Evolutionary conservation across 768 basidiomycete genomes (phyloP).

Genomic region (Gloeostereum incarnatum): DNA sequence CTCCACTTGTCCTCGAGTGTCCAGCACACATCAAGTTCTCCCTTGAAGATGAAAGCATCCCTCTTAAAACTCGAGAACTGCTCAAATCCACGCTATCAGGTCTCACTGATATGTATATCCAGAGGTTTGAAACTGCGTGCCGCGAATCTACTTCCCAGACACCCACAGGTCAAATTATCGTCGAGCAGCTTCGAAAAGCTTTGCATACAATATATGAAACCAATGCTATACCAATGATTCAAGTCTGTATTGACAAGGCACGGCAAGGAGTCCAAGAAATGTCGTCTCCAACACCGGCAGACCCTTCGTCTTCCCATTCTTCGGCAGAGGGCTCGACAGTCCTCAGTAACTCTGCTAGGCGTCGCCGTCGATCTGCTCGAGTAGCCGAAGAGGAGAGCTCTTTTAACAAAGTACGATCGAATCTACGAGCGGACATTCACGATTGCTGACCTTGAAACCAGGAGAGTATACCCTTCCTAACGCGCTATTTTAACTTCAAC

Average conservation of each 20-base stretch:
- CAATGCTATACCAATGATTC: too few relatives aligned
- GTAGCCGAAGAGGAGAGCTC: neutral
- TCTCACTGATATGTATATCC: too few relatives aligned
- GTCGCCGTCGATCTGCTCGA: neutral
- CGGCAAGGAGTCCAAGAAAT: too few relatives aligned
- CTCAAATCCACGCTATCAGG: too few relatives aligned
- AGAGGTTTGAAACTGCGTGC: too few relatives aligned
- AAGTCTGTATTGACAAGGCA: too few relatives aligned
- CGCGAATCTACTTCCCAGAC: too few relatives aligned
- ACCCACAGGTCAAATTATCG: too few relatives aligned
- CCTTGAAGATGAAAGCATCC: neutral
- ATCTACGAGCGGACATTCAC: too few relatives aligned
- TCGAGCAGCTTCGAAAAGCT: too few relatives aligned
- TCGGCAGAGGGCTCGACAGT: neutral
- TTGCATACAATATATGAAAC: too few relatives aligned
- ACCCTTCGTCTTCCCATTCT: neutral
- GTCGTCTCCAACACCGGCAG: neutral
- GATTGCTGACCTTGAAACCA: conserved; percentile 12
- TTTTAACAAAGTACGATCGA: too few relatives aligned
- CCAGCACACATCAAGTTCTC: neutral
- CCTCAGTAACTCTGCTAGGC: neutral
- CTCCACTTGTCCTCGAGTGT: neutral
- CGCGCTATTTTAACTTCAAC: conserved; percentile 38
- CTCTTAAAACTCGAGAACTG: neutral
- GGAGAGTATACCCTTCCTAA: conserved; percentile 36